These are phyloP conservation scores for Mesotaenium endlicherianum DNA, from an alignment of 139 green algal species.

Conservation along the genomic window DNA sequence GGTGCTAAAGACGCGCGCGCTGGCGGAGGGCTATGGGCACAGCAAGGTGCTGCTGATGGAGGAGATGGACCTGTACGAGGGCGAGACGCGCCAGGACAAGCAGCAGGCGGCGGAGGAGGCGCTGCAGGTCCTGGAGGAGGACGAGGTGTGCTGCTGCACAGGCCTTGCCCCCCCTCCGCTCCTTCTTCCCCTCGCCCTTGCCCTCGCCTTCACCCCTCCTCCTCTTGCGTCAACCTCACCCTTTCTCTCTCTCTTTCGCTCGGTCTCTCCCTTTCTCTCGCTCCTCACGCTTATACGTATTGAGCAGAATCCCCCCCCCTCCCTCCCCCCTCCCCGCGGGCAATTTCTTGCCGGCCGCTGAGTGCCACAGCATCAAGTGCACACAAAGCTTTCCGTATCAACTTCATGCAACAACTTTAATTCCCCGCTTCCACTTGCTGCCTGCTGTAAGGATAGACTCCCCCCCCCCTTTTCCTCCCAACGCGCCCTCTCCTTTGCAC, in stretches of 20 bases:
- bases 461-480: not conserved
- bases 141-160: not conserved
- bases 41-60: slow-evolving; percentile 17
- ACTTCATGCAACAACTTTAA: no score
- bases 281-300: not conserved
- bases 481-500: not conserved
- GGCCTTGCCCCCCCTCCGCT: not conserved
- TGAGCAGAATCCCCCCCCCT: no score
- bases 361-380: no score
- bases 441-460: no score
- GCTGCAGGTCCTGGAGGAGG: not conserved
- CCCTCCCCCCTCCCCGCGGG: no score
- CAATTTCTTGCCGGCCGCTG: no score
- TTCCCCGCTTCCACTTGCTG: no score
- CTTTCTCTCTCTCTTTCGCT: not conserved
- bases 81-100: not conserved
- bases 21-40: not conserved
- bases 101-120: not conserved
- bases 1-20: not conserved
- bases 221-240: not conserved
- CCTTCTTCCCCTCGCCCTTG: not conserved
- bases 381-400: no score
- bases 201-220: no score
- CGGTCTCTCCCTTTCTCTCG: not conserved
- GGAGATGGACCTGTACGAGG: slow-evolving; percentile 30